Conservation (phyloP, 2,329 filamentous ascomycete genomes). For the Apiospora rasikravindrae region DNA sequence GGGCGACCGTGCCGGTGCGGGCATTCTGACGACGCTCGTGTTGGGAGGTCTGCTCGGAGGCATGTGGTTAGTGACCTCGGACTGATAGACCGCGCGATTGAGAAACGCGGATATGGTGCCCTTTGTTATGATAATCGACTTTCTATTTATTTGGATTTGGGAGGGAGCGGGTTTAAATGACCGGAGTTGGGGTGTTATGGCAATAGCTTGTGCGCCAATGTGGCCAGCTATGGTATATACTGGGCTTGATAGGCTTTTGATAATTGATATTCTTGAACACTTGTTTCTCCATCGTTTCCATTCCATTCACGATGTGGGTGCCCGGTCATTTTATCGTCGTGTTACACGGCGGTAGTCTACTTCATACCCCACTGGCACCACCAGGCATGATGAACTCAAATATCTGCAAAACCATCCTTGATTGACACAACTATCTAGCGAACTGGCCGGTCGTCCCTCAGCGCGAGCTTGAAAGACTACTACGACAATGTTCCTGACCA, state of each 20-base stretch:
- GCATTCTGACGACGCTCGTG: slow-evolving; percentile 33
- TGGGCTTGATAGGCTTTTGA: neutral
- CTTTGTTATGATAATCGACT: neutral
- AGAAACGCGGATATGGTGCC: neutral
- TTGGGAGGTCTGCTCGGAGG: slow-evolving; percentile 24
- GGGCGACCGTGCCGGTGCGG: slow-evolving; percentile 37
- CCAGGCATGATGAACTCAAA: neutral
- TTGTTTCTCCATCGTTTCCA: no score
- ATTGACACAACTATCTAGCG: neutral
- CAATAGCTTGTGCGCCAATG: neutral
- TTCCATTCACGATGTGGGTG: neutral
- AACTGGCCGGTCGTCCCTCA: neutral
- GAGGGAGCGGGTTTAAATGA: neutral
- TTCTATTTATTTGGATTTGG: neutral
- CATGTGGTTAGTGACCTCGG: neutral
- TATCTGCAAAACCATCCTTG: neutral
- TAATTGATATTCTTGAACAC: neutral
- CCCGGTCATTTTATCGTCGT: no score
- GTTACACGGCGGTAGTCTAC: no score
- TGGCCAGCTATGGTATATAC: neutral
- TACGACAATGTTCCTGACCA: neutral
- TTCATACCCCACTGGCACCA: neutral
- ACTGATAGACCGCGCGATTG: neutral
- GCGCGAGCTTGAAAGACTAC: neutral
- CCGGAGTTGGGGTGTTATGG: neutral